Evolutionary conservation across 257 asterid genomes (phyloP), one percentile per base, ranked within the genome.

Genomic region (Verbascum thapsus): DNA sequence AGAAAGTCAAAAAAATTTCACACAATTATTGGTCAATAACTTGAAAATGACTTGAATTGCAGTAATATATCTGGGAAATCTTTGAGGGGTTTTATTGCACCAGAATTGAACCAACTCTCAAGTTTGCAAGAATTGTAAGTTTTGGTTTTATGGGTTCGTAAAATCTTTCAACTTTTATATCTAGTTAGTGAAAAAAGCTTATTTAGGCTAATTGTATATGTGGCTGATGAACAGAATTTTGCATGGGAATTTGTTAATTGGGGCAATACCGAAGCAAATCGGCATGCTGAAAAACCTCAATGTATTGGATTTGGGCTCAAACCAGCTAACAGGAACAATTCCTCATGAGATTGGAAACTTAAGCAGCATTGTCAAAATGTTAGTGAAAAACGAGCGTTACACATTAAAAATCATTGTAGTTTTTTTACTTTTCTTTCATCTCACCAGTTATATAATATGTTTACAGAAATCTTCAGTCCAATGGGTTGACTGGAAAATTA

Each of bases 401-500:
- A 23, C 35, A 51, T 51, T 15, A 19, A 13, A 23, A 35, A 62
- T 44, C 35, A 13, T 75, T 47, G 8, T 66, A 61, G 71, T 22
- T 53, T 15, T 37, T 62, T 10, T 26, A 18, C 53, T 63, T 49
- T 20, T n/a, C 17, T 7, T 70, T 35, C 39, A 8, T 32, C 69
- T 56, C 34, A 43, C n/a, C 13, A 17, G 30, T 16, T 52, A 48
- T 69, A 3, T 61, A 22, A 66, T 66, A 51, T 11, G 5, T 15
- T 50, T 67, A 19, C 74, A 81, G 87, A 73, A 81, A 78, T 52
- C 77, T 94, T 71, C 87, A 84, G 70, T 90, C 96, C 22, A 94
- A 94, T 72, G 95, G 95, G 35, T 68, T 94, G 76, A 90, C 89
- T 0, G 99, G 98, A 57, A 85, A 67, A 60, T 74, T 94, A 72